These are phyloP conservation scores for Sesbania bispinosa DNA, from an alignment of 306 rosid species.

Conservation along the genomic window DNA sequence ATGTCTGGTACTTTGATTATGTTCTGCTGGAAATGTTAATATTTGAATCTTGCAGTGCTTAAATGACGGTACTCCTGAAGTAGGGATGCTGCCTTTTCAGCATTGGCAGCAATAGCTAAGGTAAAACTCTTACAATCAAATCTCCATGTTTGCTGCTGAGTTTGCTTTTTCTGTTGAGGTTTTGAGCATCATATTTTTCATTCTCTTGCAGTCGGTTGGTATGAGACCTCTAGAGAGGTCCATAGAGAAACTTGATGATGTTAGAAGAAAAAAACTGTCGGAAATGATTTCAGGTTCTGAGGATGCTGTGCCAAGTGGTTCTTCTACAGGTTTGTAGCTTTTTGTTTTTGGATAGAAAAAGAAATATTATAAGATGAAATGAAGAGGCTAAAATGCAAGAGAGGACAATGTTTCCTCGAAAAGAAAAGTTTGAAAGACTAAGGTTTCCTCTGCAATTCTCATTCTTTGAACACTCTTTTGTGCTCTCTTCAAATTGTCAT, in stretches of 20 bases:
- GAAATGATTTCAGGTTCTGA: slow-evolving; percentile 92
- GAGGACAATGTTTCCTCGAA: not conserved
- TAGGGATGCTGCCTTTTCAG: slow-evolving; percentile 98
- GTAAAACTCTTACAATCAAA: slow-evolving; percentile 33
- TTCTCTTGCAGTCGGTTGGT: slow-evolving; percentile 70
- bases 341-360: not conserved
- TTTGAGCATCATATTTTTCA: slow-evolving; percentile 18
- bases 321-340: slow-evolving; percentile 57
- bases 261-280: slow-evolving; percentile 87
- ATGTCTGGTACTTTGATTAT: not conserved
- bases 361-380: not conserved
- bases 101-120: slow-evolving; percentile 92
- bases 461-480: not conserved
- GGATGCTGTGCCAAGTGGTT: slow-evolving; percentile 51
- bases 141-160: not conserved
- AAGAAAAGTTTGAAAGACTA: not conserved
- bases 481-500: no score
- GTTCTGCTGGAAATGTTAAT: not conserved
- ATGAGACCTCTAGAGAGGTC: slow-evolving; percentile 96
- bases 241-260: slow-evolving; percentile 95
- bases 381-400: not conserved
- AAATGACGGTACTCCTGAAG: slow-evolving; percentile 95
- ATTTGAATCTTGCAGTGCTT: slow-evolving; percentile 60
- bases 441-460: not conserved
- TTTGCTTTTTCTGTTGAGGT: slow-evolving; percentile 15